These are phyloP conservation scores for Bimuria novae-zelandiae DNA, from an alignment of 2,329 filamentous ascomycete genomes.

Conservation along the genomic window DNA sequence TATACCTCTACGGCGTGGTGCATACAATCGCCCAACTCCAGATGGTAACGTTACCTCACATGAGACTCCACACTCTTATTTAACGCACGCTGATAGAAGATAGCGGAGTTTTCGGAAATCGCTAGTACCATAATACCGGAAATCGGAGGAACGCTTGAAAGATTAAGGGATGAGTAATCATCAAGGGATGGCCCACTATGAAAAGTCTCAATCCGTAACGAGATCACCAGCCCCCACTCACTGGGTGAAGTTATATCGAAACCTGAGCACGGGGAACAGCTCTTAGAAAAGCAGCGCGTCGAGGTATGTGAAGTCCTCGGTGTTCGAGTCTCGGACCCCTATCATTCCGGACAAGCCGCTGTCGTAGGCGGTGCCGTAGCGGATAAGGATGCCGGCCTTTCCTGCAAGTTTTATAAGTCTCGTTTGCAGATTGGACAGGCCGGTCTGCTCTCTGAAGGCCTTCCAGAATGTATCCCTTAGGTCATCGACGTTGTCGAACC, in stretches of 20 bases:
- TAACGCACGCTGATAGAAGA: slow-evolving; percentile 10
- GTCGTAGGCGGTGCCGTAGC: slow-evolving; percentile 1
- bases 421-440: slow-evolving; percentile 1
- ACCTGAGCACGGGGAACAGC: too few species aligned
- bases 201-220: too few species aligned
- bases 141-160: slow-evolving; percentile 13
- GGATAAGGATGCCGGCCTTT: slow-evolving; percentile 3
- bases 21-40: slow-evolving; percentile 21
- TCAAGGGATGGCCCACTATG: too few species aligned
- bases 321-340: slow-evolving; percentile 2
- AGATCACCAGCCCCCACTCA: too few species aligned
- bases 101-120: slow-evolving; percentile 15
- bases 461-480: slow-evolving; percentile 10
- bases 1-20: slow-evolving; percentile 18
- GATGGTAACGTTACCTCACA: slow-evolving; percentile 13
- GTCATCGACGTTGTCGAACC: slow-evolving; percentile 3
- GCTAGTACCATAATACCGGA: slow-evolving; percentile 16
- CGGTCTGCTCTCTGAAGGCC: slow-evolving; percentile 5
- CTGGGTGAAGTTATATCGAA: too few species aligned
- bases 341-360: slow-evolving; percentile 2
- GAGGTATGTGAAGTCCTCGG: neutral
- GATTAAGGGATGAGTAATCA: slow-evolving; percentile 19
- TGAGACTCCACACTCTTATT: slow-evolving; percentile 2
- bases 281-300: slow-evolving; percentile 3
- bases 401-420: slow-evolving; percentile 1